phyloP scores from a whole-genome alignment of 768 basidiomycete genomes.

The Boletus coccyginus region DNA sequence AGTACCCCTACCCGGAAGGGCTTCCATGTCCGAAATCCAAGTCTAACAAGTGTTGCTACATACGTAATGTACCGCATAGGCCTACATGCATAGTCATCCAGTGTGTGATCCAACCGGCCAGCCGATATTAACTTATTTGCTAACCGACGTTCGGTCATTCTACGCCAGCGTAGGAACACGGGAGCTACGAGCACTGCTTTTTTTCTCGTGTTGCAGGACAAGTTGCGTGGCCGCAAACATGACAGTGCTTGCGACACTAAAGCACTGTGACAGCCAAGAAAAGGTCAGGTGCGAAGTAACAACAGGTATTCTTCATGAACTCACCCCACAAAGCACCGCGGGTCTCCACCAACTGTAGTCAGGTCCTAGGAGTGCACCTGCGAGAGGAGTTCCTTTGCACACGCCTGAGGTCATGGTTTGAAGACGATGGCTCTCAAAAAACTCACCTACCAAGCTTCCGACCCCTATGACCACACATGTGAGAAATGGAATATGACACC shows the following conservation, averaged over 20 bases:
- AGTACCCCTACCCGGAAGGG: not conserved
- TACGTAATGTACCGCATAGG: not conserved
- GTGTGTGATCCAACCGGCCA: not conserved
- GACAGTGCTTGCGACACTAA: conserved; percentile 15
- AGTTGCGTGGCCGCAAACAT: conserved; percentile 14
- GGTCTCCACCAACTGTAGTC: conserved; percentile 56
- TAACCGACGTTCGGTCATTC: not conserved
- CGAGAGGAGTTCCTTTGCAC: conserved; percentile 48
- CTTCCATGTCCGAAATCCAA: not conserved
- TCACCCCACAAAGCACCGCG: conserved; percentile 47
- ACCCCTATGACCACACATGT: conserved; percentile 15
- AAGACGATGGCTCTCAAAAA: not conserved
- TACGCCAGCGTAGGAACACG: not conserved
- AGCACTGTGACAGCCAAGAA: conserved; percentile 6
- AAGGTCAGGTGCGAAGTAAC: not conserved
- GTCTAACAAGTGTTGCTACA: not conserved
- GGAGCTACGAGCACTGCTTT: not conserved
- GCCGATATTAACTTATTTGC: no score
- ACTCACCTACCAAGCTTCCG: conserved; percentile 24
- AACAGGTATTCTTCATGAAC: not conserved
- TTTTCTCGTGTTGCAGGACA: not conserved
- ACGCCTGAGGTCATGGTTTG: conserved; percentile 20
- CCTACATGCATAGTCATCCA: not conserved
- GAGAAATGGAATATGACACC: not conserved
- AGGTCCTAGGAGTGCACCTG: conserved; percentile 52